A percentile compares a stretch with the other conserved stretches of the same genome.
These are phyloP conservation scores for Colletotrichum agaves DNA, from an alignment of 2,329 filamentous ascomycete genomes.

Conservation along the genomic window DNA sequence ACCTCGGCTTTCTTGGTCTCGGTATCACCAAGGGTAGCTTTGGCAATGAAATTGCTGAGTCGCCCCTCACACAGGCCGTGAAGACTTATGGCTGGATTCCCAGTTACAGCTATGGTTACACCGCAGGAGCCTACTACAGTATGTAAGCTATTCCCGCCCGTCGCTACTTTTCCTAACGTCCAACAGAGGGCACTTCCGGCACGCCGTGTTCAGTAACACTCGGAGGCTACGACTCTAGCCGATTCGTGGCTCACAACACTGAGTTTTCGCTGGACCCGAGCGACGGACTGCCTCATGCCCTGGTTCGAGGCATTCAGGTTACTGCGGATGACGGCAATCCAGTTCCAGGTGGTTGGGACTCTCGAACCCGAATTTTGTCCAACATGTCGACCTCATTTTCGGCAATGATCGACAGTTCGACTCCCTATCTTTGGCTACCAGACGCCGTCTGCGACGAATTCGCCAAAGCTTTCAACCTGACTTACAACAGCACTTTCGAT, in stretches of 20 bases:
- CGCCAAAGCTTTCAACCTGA: constrained; percentile 70
- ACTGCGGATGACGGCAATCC: constrained; percentile 46
- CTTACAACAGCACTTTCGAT: constrained; percentile 70
- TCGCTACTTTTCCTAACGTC: constrained; percentile 43
- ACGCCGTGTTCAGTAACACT: constrained; percentile 70
- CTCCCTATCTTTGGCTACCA: constrained; percentile 73
- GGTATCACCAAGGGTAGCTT: constrained; percentile 67
- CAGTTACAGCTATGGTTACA: constrained; percentile 80
- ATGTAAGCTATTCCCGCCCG: constrained; percentile 45
- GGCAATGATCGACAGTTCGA: constrained; percentile 71
- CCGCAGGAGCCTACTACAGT: constrained; percentile 80
- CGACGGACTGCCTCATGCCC: constrained; percentile 66
- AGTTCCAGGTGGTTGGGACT: constrained; percentile 53
- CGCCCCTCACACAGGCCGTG: constrained; percentile 67
- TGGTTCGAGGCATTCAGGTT: constrained; percentile 68
- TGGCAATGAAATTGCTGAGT: constrained; percentile 57
- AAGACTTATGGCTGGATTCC: constrained; percentile 70
- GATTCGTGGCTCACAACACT: constrained; percentile 69
- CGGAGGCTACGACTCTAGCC: constrained; percentile 75
- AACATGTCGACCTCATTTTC: constrained; percentile 59
- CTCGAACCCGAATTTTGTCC: constrained; percentile 51
- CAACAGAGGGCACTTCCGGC: constrained; percentile 50
- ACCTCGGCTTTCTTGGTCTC: constrained; percentile 65
- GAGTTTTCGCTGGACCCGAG: constrained; percentile 67
- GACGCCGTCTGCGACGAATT: constrained; percentile 70